Evolutionary conservation across 2,329 filamentous ascomycete genomes (phyloP), one percentile per base, ranked within the genome.

Genomic region (Colletotrichum sansevieriae): DNA sequence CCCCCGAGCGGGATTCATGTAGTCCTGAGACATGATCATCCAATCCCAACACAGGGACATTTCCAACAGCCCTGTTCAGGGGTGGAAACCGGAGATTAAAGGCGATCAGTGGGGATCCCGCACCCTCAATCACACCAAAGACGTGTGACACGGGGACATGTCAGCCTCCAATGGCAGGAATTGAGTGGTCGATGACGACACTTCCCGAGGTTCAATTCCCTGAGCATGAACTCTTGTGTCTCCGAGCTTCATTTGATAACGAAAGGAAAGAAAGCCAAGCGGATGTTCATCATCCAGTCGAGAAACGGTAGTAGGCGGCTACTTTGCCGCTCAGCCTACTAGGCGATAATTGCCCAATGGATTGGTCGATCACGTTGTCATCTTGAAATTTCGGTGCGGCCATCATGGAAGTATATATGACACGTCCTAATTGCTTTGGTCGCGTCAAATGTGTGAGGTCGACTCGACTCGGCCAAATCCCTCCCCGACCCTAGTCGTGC

Each of bases 41-140:
- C 43, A 52, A 37, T 22, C 22, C 13, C 22, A 43, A 39, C 41
- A 55, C 39, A 25, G 37, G 37, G 37, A 35, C 39, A 35, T 20
- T 25, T 37, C 25, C 52, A 52, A 15, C 25, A 47, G 47, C 59
- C 59, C 59, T 62, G 59, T 20, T 61, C 47, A 62, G 59, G 61
- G 65, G 46, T 13, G 22, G 65, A 33, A n/a, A 8, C 35, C 20
- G 61, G 65, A 65, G 54, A 68, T 68, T 68, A 59, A 65, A 65
- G 65, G 65, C 61, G 65, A 68, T 68, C 65, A 68, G 65, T 59
- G 65, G 65, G 61, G 61, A 29, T 65, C 65, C 65, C 46, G 54
- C 61, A n/a, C 41, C 60, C 46, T 68, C 35, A 55, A 58, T 58
- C 37, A 39, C 25, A 35, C 20, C 15, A 22, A 35, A 12, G 29